These are phyloP conservation scores for Ustilago tritici DNA, from an alignment of 1,284 basidiomycete genomes.

Conservation along the genomic window DNA sequence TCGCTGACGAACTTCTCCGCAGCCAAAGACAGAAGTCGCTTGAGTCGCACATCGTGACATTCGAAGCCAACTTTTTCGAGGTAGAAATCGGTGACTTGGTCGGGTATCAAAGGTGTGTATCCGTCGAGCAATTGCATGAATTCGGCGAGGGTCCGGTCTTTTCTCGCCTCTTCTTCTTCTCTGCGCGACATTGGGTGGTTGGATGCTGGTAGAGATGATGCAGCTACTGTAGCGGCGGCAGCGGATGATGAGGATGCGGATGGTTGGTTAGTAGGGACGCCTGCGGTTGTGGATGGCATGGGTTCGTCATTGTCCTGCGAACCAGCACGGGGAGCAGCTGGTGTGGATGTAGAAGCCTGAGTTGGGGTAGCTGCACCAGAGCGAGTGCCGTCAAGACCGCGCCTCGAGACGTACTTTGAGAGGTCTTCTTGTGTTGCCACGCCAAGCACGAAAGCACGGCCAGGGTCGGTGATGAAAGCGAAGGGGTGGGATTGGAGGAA, in stretches of 20 bases:
- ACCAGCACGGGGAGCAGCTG: conserved; percentile 7
- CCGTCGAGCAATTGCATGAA: conserved; percentile 96
- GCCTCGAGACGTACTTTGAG: conserved; percentile 56
- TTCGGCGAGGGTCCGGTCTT: conserved; percentile 85
- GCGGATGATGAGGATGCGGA: conserved; percentile 28
- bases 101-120: conserved; percentile 96
- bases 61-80: conserved; percentile 96
- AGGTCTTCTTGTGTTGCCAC: conserved; percentile 65
- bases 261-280: conserved; percentile 12
- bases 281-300: conserved; percentile 35
- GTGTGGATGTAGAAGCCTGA: conserved; percentile 21
- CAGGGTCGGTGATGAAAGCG: conserved; percentile 66
- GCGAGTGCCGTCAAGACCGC: conserved; percentile 48
- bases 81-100: conserved; percentile 98
- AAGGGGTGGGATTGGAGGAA: conserved; percentile 64
- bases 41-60: conserved; percentile 80
- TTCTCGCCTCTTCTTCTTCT: conserved; percentile 81
- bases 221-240: conserved; percentile 28
- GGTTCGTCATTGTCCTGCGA: conserved; percentile 36
- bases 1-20: conserved; percentile 99
- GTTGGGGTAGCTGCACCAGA: conserved; percentile 48
- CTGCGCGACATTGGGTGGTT: conserved; percentile 66
- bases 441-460: conserved; percentile 57
- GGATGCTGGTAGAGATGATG: conserved; percentile 28
- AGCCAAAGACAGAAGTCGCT: conserved; percentile 91